Base-by-base conservation (phyloP, 345 rosid genomes). In the Eucalyptus victrix region DNA sequence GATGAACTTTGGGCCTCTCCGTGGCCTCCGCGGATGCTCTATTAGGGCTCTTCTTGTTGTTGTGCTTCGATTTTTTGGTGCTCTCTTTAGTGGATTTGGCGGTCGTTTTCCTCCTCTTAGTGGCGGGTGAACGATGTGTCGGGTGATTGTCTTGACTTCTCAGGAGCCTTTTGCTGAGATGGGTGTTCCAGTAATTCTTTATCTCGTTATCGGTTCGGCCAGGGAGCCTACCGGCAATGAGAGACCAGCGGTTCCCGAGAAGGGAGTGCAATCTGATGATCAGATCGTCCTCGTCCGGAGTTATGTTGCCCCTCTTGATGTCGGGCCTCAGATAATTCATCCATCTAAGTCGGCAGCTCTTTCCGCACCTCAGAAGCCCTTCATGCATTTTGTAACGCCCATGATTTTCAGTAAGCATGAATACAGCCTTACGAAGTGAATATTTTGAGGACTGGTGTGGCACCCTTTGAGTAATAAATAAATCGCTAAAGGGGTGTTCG, bases 151-250 rank as follows among this genome's bases (percentile, higher is more conserved):
- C 83, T 91, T 91, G 50, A 91, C 89, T 58, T 92, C 91, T 93
- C 86, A 88, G 53, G 69, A 94, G 91, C 83, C 44, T 89, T 87
- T 93, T 94, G 90, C 93, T 87, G 19, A 94, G 93, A 86, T 94
- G 92, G 72, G 95, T 94, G 89, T 93, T 94, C 95, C 94, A 94
- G 32, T 94, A 91, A 65, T 94, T 94, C 89, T 94, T 94, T 67
- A 94, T 94, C 95, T 94, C 96, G 90, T 94, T 94, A 91, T 94
- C 96, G 83, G 96, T 94, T 90, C 96, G 93, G 86, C 96, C 96
- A 11, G 96, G 96, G 87, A 94, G 95, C 37, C 96, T 88, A 10
- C 95, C 95, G 19, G 96, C 95, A 24, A 94, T 94, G 88, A 94
- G 93, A 40, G 95, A 94, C 96, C 96, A 94, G 8, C 96, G 93